Percentiles rank a stretch among this genome's conserved stretches.
Conservation (phyloP, 148 eudicot species). For the Vaccinium vitisidaea region DNA sequence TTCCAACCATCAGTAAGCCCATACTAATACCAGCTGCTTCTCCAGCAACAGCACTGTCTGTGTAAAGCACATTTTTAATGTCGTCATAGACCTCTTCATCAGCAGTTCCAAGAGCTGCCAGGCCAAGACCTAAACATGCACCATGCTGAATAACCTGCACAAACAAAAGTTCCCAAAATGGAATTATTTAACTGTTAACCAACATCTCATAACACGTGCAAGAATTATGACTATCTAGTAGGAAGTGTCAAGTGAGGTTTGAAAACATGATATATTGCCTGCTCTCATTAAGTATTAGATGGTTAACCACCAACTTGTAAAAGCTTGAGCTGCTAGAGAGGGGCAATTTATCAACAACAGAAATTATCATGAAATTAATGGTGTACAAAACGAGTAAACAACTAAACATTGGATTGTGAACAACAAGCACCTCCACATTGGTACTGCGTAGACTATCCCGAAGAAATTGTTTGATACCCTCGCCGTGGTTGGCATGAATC, state of each 20-base stretch:
- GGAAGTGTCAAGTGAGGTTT: background rate
- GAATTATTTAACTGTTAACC: background rate
- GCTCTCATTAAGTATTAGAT: background rate
- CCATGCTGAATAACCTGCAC: conserved; percentile 98
- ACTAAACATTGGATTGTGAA: background rate
- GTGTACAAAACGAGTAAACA: background rate
- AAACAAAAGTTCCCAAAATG: conserved; percentile 17
- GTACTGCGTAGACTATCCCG: conserved; percentile 86
- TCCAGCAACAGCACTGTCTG: conserved; percentile 98
- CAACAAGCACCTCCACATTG: conserved; percentile 69
- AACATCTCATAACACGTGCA: background rate
- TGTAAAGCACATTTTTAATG: conserved; percentile 81
- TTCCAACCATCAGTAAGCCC: conserved; percentile 98
- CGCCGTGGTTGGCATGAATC: conserved; percentile 98
- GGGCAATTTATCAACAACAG: background rate
- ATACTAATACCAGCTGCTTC: conserved; percentile 98
- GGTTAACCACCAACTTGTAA: background rate
- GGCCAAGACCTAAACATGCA: conserved; percentile 91
- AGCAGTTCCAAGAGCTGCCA: conserved; percentile 96
- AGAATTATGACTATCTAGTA: background rate
- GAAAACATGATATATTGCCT: background rate
- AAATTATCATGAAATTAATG: background rate
- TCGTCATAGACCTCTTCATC: conserved; percentile 92
- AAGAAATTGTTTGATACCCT: conserved; percentile 91
- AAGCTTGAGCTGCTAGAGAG: background rate